Evolutionary conservation across 2,329 filamentous ascomycete genomes (phyloP).

Genomic region (Dendrostoma leiphaemia): DNA sequence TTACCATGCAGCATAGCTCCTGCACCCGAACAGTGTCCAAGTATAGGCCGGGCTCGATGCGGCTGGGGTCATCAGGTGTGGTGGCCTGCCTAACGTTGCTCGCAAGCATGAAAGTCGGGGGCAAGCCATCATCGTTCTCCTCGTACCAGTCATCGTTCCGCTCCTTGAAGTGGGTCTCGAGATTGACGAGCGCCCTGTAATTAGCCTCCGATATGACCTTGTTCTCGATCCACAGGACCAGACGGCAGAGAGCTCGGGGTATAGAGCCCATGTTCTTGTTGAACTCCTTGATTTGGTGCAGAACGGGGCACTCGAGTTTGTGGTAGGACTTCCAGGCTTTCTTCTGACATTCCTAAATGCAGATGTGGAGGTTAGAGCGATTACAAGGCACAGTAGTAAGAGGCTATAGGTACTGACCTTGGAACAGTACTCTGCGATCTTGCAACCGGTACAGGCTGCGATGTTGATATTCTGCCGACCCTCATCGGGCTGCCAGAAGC

Average conservation of each 20-base stretch:
- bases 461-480: background rate
- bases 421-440: conserved; percentile 27
- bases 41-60: background rate
- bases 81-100: conserved; percentile 15
- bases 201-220: conserved; percentile 19
- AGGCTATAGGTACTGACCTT: conserved; percentile 20
- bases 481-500: conserved; percentile 6
- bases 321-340: conserved; percentile 29
- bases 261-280: conserved; percentile 18
- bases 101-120: conserved; percentile 12
- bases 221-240: conserved; percentile 26
- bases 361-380: background rate
- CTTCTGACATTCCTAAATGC: conserved; percentile 27
- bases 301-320: conserved; percentile 28
- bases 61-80: conserved; percentile 1
- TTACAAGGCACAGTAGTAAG: too few relatives aligned
- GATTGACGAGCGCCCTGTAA: conserved; percentile 18
- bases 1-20: conserved; percentile 22
- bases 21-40: conserved; percentile 1
- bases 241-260: conserved; percentile 24
- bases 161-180: conserved; percentile 27
- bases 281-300: conserved; percentile 14
- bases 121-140: conserved; percentile 6
- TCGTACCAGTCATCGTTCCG: conserved; percentile 17
- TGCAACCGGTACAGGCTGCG: conserved; percentile 24